Evolutionary conservation across 1,284 basidiomycete species (phyloP).

Genomic region (Heterobasidion occidentale): DNA sequence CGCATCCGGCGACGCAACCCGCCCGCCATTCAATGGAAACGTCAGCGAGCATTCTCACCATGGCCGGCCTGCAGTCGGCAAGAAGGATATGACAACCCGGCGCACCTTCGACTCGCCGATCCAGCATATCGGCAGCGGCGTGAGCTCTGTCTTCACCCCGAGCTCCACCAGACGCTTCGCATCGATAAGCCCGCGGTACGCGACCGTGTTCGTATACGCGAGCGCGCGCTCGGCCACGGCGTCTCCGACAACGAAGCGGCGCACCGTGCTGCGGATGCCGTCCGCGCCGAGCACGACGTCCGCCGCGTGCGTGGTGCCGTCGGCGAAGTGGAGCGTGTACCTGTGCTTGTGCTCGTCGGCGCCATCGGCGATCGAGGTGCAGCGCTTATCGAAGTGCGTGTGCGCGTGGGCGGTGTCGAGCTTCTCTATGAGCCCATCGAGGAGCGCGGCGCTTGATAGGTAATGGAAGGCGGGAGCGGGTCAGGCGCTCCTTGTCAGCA

Average conservation of each 20-base stretch:
- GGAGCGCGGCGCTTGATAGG: conserved; percentile 32
- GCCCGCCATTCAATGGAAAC: too few species aligned
- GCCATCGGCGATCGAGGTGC: conserved; percentile 26
- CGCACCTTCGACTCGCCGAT: conserved; percentile 35
- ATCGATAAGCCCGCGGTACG: conserved; percentile 35
- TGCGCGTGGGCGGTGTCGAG: conserved; percentile 25
- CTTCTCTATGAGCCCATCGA: conserved; percentile 34
- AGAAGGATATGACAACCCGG: neutral
- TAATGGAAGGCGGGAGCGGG: neutral
- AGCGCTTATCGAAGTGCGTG: conserved; percentile 41
- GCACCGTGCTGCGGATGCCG: conserved; percentile 36
- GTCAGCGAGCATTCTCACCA: too few species aligned
- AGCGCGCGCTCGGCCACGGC: conserved; percentile 17
- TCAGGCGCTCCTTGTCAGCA: conserved; percentile 8
- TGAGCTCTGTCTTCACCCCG: conserved; percentile 31
- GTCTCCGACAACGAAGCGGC: conserved; percentile 24
- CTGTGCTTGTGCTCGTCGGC: conserved; percentile 9
- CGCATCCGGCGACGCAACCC: too few species aligned
- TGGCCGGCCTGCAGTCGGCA: too few species aligned
- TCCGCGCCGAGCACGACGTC: conserved; percentile 43
- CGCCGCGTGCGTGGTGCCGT: conserved; percentile 32
- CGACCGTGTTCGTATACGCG: conserved; percentile 31
- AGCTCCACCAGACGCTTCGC: conserved; percentile 23
- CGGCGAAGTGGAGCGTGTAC: conserved; percentile 32
- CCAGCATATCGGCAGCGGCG: conserved; percentile 29